Conservation (phyloP, 257 asterid genomes). For the Solanum stenotomum region DNA sequence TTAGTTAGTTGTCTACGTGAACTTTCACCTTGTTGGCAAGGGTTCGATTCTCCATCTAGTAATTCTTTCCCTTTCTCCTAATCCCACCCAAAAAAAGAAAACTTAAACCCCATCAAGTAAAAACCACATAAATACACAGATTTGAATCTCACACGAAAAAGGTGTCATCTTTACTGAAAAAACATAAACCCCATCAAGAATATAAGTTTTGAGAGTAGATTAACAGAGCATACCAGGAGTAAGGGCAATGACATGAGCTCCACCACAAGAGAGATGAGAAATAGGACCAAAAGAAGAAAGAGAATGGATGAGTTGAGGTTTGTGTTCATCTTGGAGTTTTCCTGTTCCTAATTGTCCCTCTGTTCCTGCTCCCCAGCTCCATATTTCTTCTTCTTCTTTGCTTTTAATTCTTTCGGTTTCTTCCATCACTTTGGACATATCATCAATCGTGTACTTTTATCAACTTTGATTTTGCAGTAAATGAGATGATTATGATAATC, state of each 20-base stretch:
- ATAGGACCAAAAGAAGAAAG: conserved; percentile 41
- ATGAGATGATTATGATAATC: neutral
- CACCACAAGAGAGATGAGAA: conserved; percentile 80
- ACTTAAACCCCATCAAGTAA: neutral
- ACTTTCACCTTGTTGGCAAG: neutral
- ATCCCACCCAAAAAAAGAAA: neutral
- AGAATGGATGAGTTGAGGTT: conserved; percentile 51
- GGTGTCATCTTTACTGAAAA: neutral
- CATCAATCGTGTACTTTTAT: neutral
- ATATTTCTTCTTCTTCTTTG: conserved; percentile 29
- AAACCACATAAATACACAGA: neutral
- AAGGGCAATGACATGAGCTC: conserved; percentile 83
- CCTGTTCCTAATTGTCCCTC: conserved; percentile 82
- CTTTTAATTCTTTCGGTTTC: conserved; percentile 4
- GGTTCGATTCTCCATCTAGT: neutral
- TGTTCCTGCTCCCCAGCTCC: conserved; percentile 98
- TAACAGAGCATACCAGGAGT: conserved; percentile 28
- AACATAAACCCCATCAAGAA: neutral
- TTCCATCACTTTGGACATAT: conserved; percentile 2
- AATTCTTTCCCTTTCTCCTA: neutral
- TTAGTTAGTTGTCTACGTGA: neutral
- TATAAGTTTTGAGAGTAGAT: neutral
- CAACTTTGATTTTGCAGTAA: neutral
- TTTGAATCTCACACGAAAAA: neutral
- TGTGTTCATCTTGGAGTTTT: conserved; percentile 49